Evolutionary conservation across 257 asterid species (phyloP).

Genomic region (Solanum chiquidenum): DNA sequence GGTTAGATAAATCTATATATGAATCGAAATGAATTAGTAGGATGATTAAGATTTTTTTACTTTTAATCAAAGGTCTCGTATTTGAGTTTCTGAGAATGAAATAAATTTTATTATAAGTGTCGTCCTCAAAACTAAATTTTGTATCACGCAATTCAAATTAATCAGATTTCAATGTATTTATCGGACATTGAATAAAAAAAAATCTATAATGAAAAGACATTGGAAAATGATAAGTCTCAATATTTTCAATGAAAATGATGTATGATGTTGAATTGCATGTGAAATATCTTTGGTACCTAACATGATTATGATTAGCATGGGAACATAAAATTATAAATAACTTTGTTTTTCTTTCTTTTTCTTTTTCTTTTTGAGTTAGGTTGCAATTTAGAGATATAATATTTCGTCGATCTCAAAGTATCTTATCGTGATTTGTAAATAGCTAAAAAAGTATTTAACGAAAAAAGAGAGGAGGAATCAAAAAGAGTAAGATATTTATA

Average conservation of each 20-base stretch:
- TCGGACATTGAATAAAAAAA: too few species aligned
- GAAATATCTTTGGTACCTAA: background rate
- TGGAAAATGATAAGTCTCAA: background rate
- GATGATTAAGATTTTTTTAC: background rate
- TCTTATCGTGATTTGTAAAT: background rate
- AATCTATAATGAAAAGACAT: background rate
- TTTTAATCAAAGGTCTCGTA: background rate
- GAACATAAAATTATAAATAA: background rate
- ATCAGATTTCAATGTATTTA: background rate
- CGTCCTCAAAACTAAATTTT: background rate
- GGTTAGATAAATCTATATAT: background rate
- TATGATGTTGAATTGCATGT: background rate
- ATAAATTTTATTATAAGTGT: background rate
- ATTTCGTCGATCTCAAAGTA: too few species aligned
- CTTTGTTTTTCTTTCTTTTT: background rate
- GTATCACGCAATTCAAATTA: background rate
- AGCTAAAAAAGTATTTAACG: background rate
- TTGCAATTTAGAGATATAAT: background rate
- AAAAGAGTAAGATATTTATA: background rate
- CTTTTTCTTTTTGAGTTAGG: too few species aligned
- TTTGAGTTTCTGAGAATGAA: too few species aligned
- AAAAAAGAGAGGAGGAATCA: background rate
- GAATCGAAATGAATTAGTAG: background rate
- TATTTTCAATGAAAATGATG: background rate
- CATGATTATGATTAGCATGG: background rate